Evolutionary conservation across 2,329 filamentous ascomycete genomes (phyloP).

Genomic region (Fonsecaea multimorphosa): DNA sequence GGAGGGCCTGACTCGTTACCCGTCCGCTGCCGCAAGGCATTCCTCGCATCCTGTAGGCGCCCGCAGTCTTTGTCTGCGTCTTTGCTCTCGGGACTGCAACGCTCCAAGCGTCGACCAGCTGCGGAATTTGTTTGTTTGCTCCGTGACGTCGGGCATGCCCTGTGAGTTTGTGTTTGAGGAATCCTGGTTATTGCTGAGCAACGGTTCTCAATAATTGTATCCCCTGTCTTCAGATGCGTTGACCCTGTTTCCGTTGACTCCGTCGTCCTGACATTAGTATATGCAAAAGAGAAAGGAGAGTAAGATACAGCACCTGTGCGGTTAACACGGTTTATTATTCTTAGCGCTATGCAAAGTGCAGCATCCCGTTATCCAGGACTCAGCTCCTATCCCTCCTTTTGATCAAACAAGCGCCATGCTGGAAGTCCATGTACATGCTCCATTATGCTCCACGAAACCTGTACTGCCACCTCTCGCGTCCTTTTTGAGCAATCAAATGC

Average conservation of each 20-base stretch:
- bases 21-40: background rate
- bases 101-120: background rate
- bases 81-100: background rate
- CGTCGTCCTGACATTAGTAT: background rate
- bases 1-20: background rate
- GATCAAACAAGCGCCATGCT: slow-evolving; percentile 5
- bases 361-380: background rate
- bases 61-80: background rate
- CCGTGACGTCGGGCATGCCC: background rate
- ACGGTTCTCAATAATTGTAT: background rate
- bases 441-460: background rate
- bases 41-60: background rate
- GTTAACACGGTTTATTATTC: background rate
- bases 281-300: background rate
- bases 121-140: background rate
- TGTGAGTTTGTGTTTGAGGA: background rate
- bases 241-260: background rate
- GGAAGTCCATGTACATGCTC: background rate
- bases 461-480: background rate
- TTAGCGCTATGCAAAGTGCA: slow-evolving; percentile 4
- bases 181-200: background rate
- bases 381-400: background rate
- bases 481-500: background rate
- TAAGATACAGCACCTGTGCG: background rate
- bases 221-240: background rate